A percentile compares a stretch with the other conserved stretches of the same genome.
These are phyloP conservation scores for Narthecium ossifragum DNA, from an alignment of 106 monocot species.

Conservation along the genomic window DNA sequence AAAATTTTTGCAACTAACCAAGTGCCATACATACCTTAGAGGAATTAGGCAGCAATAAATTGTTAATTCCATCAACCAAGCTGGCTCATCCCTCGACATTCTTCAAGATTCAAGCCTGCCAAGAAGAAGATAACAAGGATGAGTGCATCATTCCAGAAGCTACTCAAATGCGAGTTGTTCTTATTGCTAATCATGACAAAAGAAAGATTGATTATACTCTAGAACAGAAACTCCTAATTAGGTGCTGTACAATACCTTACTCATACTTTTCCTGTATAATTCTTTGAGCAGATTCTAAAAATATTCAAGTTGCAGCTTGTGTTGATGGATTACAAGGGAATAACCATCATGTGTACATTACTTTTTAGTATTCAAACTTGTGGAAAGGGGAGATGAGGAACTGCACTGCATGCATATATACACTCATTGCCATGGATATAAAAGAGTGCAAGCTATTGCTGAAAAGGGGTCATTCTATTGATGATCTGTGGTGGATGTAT, in stretches of 20 bases:
- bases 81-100: no score
- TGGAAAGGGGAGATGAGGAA: conserved; percentile 1
- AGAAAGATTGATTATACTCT: not conserved
- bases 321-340: not conserved
- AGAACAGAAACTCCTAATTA: no score
- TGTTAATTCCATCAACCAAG: no score
- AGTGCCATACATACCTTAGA: no score
- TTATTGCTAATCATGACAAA: not conserved
- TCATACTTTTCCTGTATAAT: conserved; percentile 1
- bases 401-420: not conserved
- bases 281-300: not conserved
- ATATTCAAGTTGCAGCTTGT: conserved; percentile 1
- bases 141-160: not conserved
- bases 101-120: no score
- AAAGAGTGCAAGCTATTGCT: conserved; percentile 1
- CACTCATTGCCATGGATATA: conserved; percentile 7
- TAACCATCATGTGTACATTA: conserved; percentile 20
- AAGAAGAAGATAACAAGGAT: not conserved
- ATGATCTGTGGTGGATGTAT: not conserved
- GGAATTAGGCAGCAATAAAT: no score
- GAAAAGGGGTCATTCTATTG: not conserved
- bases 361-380: conserved; percentile 19
- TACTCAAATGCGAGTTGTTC: not conserved
- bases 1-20: no score
- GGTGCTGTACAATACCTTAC: no score